Evolutionary conservation across 2,329 filamentous ascomycete species (phyloP), one percentile per base, ranked within the genome.

Genomic region (Nemania abortiva): DNA sequence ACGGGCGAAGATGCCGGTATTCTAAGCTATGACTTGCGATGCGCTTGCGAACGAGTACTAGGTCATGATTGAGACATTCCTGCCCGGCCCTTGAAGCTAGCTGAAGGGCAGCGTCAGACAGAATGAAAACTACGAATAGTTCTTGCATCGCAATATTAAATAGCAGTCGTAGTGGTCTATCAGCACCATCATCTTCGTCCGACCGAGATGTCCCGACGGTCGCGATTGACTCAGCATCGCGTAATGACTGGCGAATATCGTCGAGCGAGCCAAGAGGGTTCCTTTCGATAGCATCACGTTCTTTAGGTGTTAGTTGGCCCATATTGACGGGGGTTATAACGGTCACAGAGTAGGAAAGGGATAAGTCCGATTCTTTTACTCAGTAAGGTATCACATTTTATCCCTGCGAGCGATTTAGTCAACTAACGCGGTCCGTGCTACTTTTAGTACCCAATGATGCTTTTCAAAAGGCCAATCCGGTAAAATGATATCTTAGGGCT

Each of bases 111-210:
- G 31, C 50, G 13, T 54, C 15, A 11, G 27, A 54, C 3, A 18
- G 6, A n/a, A 22, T n/a, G 6, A 55, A 22, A 20, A 22, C 18
- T 6, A 3, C 4, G 15, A 55, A 20, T 24, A 55, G n/a, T 11
- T 20, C 18, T 34, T 20, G 6, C 4, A 55, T 29, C 7, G 15
- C 53, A 11, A 1, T 22, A 13, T 13, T 15, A 6, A 34, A 37
- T 55, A 37, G 18, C 31, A 11, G 29, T 37, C n/a, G 53, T 24
- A 5, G 53, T 34, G 29, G 18, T 10, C 4, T 15, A 13, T 1
- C 29, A 1, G 31, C 53, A 29, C 31, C n/a, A 34, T 55, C 53
- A 55, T 55, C 53, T 22, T 37, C 53, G 37, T 55, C 29, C 11
- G 20, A 37, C 31, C 1, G 29, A 20, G 15, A 5, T 2, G n/a